Evolutionary conservation across 1,284 basidiomycete species (phyloP).

Genomic region (Violaceomyces palustris): DNA sequence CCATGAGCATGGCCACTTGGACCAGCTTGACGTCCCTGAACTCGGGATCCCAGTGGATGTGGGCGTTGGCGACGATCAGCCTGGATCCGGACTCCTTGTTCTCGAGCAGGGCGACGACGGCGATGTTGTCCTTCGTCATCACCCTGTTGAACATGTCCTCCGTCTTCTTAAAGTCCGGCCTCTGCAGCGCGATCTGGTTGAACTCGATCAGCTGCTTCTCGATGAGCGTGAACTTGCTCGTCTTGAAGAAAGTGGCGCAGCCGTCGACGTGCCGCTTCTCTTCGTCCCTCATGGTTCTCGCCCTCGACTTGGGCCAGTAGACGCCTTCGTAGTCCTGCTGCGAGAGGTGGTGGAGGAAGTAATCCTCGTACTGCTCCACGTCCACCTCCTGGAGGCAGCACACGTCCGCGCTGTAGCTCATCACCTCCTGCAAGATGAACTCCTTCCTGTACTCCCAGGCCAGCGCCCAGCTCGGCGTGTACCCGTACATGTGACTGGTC

Average conservation of each 20-base stretch:
- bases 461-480: conserved; percentile 93
- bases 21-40: conserved; percentile 97
- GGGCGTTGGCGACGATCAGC: conserved; percentile 81
- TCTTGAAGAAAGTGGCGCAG: conserved; percentile 93
- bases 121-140: conserved; percentile 90
- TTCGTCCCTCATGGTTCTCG: conserved; percentile 83
- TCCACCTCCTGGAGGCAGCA: conserved; percentile 89
- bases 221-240: conserved; percentile 77
- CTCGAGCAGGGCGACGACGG: conserved; percentile 81
- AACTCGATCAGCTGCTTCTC: conserved; percentile 95
- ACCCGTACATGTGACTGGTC: conserved; percentile 85
- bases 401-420: conserved; percentile 79
- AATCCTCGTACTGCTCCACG: conserved; percentile 87
- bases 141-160: conserved; percentile 99
- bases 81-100: conserved; percentile 79
- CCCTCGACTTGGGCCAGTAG: conserved; percentile 88
- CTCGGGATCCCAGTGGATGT: conserved; percentile 88
- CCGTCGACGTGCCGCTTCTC: conserved; percentile 89
- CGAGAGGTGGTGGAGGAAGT: conserved; percentile 72
- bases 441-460: conserved; percentile 92
- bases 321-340: conserved; percentile 83
- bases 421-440: conserved; percentile 79
- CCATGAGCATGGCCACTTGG: conserved; percentile 83
- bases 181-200: conserved; percentile 84
- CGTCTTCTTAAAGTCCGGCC: conserved; percentile 93